Evolutionary conservation across 139 green algal genomes (phyloP).

Genomic region (Volvox africanus): DNA sequence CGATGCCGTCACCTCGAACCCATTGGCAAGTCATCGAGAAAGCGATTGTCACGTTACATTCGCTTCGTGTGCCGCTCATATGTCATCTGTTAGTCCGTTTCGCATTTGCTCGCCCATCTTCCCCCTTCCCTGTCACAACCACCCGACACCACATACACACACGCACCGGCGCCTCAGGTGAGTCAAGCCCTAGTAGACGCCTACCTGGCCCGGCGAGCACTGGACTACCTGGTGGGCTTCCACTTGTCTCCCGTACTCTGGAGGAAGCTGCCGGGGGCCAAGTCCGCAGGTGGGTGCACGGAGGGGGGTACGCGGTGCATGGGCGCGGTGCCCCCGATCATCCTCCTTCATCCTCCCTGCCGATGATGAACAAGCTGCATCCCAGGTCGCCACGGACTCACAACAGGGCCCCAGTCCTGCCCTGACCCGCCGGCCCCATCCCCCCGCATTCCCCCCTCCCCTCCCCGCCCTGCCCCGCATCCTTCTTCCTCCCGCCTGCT

Average conservation of each 20-base stretch:
- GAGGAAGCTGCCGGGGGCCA: constrained; percentile 85
- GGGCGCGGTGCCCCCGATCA: neutral
- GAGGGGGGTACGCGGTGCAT: neutral
- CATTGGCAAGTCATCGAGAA: no score
- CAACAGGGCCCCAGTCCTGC: no score
- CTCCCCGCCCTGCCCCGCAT: neutral
- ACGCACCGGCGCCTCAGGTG: constrained; percentile 49
- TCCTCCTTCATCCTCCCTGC: neutral
- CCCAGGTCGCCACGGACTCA: no score
- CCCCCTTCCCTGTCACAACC: neutral
- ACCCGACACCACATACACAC: neutral
- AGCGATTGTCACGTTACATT: no score
- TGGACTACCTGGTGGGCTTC: constrained; percentile 97
- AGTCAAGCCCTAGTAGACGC: constrained; percentile 85
- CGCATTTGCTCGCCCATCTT: no score
- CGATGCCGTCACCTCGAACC: no score
- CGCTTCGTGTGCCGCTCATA: no score
- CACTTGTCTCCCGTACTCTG: constrained; percentile 92
- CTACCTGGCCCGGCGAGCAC: constrained; percentile 87
- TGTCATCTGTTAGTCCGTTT: no score
- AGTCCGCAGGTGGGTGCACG: constrained; percentile 74
- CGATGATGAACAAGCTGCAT: neutral
- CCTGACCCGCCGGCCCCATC: neutral
- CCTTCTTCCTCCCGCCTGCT: neutral
- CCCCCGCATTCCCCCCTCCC: neutral